These are phyloP conservation scores for Aspergillus wentii DNA, from an alignment of 495 filamentous ascomycete species.

Conservation along the genomic window DNA sequence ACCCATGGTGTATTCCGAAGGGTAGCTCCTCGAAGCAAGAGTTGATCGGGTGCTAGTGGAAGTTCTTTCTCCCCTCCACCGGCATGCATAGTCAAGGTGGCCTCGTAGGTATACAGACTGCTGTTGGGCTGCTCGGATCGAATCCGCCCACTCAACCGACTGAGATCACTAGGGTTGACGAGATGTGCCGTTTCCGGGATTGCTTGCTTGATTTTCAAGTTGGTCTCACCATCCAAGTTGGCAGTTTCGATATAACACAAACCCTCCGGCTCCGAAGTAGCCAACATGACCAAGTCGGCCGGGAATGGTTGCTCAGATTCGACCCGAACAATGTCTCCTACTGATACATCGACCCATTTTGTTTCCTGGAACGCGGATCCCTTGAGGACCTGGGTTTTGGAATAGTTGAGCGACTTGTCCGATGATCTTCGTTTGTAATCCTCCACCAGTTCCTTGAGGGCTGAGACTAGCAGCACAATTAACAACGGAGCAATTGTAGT, in stretches of 20 bases:
- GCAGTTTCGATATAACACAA: slow-evolving; percentile 99
- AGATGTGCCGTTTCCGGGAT: slow-evolving; percentile 88
- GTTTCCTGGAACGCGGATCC: slow-evolving; percentile 82
- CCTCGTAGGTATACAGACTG: slow-evolving; percentile 97
- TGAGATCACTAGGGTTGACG: slow-evolving; percentile 82
- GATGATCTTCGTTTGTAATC: slow-evolving; percentile 87
- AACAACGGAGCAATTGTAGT: slow-evolving; percentile 93
- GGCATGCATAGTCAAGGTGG: slow-evolving; percentile 85
- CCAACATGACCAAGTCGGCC: slow-evolving; percentile 85
- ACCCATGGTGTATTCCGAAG: slow-evolving; percentile 97
- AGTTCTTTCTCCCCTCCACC: slow-evolving; percentile 96
- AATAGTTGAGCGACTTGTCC: slow-evolving; percentile 83
- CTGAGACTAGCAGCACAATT: slow-evolving; percentile 87
- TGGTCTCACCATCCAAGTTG: slow-evolving; percentile 97
- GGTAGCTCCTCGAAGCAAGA: slow-evolving; percentile 89
- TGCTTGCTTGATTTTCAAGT: slow-evolving; percentile 98
- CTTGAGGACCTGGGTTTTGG: slow-evolving; percentile 76
- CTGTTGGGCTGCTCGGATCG: slow-evolving; percentile 98
- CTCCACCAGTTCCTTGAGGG: slow-evolving; percentile 90
- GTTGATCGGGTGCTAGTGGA: slow-evolving; percentile 72
- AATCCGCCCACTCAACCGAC: slow-evolving; percentile 78
- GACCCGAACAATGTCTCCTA: slow-evolving; percentile 92
- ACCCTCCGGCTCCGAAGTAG: slow-evolving; percentile 95
- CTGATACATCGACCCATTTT: slow-evolving; percentile 88
- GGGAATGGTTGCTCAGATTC: slow-evolving; percentile 96